phyloP scores from a whole-genome alignment of 345 rosid species.

The Citrus cavaleriei region DNA sequence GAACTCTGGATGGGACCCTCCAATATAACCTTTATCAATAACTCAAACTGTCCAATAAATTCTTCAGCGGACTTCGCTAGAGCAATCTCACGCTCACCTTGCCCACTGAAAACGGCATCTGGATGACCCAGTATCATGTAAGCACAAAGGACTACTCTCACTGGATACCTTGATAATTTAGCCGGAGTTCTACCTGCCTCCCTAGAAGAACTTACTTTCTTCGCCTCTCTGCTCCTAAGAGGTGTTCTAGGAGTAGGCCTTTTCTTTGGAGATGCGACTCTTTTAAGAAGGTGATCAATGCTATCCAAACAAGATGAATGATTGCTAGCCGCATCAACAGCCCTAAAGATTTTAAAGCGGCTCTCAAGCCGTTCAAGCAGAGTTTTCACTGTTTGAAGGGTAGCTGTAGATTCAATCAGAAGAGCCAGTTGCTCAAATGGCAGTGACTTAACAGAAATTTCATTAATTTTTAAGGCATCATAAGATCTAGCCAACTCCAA shows the following conservation, averaged over 20 bases:
- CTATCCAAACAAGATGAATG: conserved; percentile 44
- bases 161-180: conserved; percentile 72
- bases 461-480: conserved; percentile 59
- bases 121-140: conserved; percentile 98
- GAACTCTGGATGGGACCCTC: conserved; percentile 70
- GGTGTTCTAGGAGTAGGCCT: conserved; percentile 39
- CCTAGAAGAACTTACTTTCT: conserved; percentile 33
- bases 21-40: conserved; percentile 60
- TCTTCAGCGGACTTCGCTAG: conserved; percentile 64
- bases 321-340: conserved; percentile 22
- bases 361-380: conserved; percentile 79
- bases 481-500: conserved; percentile 64
- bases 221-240: conserved; percentile 52
- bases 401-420: conserved; percentile 59
- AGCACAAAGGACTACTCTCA: conserved; percentile 84
- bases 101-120: conserved; percentile 90
- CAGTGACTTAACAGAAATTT: conserved; percentile 44
- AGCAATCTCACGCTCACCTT: conserved; percentile 80
- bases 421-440: conserved; percentile 87
- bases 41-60: conserved; percentile 64
- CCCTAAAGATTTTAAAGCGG: conserved; percentile 61
- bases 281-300: conserved; percentile 85
- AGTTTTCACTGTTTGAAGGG: conserved; percentile 56
- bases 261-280: conserved; percentile 76
- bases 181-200: conserved; percentile 37